These are phyloP conservation scores for Phyllosticta capitalensis DNA, from an alignment of 2,329 filamentous ascomycete genomes.

Conservation along the genomic window DNA sequence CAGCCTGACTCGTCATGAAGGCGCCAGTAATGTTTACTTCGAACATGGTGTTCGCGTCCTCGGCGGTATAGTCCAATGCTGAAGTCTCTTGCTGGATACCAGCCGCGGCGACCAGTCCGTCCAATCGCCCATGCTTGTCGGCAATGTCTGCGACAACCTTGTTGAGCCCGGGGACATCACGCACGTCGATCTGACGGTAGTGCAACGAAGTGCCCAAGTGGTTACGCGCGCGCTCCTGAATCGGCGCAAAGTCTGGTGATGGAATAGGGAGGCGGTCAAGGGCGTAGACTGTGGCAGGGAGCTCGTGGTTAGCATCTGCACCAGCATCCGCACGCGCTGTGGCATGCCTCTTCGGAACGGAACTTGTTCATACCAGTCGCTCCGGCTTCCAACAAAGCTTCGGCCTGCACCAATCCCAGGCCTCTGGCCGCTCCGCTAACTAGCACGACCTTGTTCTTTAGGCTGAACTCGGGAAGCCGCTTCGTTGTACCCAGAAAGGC, in stretches of 20 bases:
- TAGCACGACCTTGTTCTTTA: slow-evolving; percentile 60
- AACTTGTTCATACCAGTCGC: slow-evolving; percentile 44
- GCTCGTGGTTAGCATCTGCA: background rate
- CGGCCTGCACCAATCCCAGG: slow-evolving; percentile 63
- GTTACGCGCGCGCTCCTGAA: slow-evolving; percentile 52
- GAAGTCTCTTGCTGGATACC: slow-evolving; percentile 76
- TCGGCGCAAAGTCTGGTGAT: slow-evolving; percentile 51
- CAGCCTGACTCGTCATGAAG: slow-evolving; percentile 55
- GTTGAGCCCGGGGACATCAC: slow-evolving; percentile 60
- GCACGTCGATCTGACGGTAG: slow-evolving; percentile 74
- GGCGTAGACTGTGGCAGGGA: slow-evolving; percentile 47
- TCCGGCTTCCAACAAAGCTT: slow-evolving; percentile 65
- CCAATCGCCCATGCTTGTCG: slow-evolving; percentile 58
- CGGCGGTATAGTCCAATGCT: slow-evolving; percentile 65
- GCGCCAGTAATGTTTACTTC: slow-evolving; percentile 53
- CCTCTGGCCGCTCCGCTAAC: slow-evolving; percentile 65
- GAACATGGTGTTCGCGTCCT: slow-evolving; percentile 54
- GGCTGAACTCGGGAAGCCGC: slow-evolving; percentile 61
- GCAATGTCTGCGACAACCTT: slow-evolving; percentile 60
- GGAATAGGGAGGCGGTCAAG: slow-evolving; percentile 53
- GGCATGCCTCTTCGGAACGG: background rate
- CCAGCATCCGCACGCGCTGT: background rate
- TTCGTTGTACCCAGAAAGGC: slow-evolving; percentile 13
- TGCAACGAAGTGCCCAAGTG: slow-evolving; percentile 59
- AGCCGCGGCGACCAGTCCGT: slow-evolving; percentile 67